Base-by-base conservation (phyloP, 1,284 basidiomycete genomes). In the Ustilago xerochloae region DNA sequence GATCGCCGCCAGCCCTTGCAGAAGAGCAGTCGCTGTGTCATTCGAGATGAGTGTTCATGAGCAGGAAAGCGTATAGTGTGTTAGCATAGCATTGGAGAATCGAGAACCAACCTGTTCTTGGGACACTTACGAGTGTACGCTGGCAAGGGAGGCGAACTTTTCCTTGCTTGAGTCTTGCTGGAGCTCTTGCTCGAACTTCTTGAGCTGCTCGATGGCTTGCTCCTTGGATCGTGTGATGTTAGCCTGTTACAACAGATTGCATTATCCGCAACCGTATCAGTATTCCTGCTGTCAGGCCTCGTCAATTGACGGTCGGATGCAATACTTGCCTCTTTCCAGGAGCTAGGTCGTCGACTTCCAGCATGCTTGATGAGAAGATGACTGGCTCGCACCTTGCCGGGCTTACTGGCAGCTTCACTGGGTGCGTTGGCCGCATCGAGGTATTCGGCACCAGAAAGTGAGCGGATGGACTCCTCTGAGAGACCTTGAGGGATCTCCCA, bases 301-400 rank as follows among this genome's bases (percentile, higher is more conserved):
- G 10, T 48, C 29, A 33, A 13, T 9, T 3, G 16, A 10, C 3
- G n/a, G n/a, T n/a, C n/a, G n/a, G 46, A 30, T 6, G 24, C 5
- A 32, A 18, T 28, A 43, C 61, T 52, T 26, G 79, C 81, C 69
- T 84, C 80, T 49, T 79, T 81, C 78, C 81, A 83, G 41, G 80
- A 82, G 56, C 91, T 90, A 6, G 97, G 93, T 53, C 94, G 87
- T 63, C 97, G 88, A 83, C 93, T 95, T 13, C 89, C 92, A 26
- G 86, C 87, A 85, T 98, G 95, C 87, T 99, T 99, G 77, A 97
- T 91, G 57, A 99, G 87, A 70, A 99, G 87, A 87, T 99, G 97
- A 83, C 93, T 95, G 12, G 95, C 96, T 61, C 94, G 90, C 32
- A 97, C 93, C 85, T 93, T 88, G 15, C 86, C 88, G 24, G 45